phyloP scores from a whole-genome alignment of 495 filamentous ascomycete genomes.

The Cercophora sp. region DNA sequence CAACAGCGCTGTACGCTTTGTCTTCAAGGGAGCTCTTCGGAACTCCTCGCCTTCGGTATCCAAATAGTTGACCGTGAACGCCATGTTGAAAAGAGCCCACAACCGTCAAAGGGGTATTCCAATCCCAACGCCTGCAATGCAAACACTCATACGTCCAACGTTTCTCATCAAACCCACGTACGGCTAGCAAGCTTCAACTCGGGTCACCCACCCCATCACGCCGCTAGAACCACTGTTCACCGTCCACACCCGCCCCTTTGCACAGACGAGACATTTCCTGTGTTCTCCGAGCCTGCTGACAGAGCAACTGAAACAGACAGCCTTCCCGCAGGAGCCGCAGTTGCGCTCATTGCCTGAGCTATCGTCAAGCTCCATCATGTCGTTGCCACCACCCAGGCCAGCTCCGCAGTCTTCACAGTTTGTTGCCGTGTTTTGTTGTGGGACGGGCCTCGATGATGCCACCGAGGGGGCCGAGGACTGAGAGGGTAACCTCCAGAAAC shows the following conservation, averaged over 20 bases:
- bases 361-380: constrained; percentile 26
- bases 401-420: constrained; percentile 44
- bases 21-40: too few relatives aligned
- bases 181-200: too few relatives aligned
- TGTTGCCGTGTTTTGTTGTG: constrained; percentile 15
- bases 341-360: constrained; percentile 16
- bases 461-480: constrained; percentile 14
- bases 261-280: constrained; percentile 42
- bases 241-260: constrained; percentile 28
- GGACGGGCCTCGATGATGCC: not conserved
- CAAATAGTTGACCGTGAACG: too few relatives aligned
- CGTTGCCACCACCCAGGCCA: constrained; percentile 20
- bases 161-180: too few relatives aligned
- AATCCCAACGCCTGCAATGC: too few relatives aligned
- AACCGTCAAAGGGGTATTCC: too few relatives aligned
- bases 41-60: too few relatives aligned
- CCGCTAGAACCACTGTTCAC: too few relatives aligned
- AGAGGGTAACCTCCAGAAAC: constrained; percentile 43
- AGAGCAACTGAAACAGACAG: constrained; percentile 47
- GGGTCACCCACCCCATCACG: too few relatives aligned
- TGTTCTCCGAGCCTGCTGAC: constrained; percentile 44
- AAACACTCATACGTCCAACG: too few relatives aligned
- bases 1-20: too few relatives aligned
- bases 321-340: constrained; percentile 41
- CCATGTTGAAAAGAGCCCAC: too few relatives aligned